Base-by-base conservation (phyloP, 192 early-diverging fungal genomes). In the Ambispora gerdemannii region DNA sequence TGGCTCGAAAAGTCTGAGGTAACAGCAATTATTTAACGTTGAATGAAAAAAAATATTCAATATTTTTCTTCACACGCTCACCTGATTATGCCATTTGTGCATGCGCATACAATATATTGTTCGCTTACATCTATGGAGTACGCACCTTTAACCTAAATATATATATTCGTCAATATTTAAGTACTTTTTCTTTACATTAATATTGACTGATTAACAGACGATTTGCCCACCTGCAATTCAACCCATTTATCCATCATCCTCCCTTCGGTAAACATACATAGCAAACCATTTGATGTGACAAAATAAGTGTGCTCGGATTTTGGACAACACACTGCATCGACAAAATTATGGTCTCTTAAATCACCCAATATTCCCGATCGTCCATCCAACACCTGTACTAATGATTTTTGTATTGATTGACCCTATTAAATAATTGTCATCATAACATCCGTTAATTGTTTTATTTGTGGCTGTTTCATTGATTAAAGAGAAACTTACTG, bases 181-280 rank as follows among this genome's bases (percentile, higher is more conserved):
- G n/a, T n/a, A n/a, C n/a, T n/a, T n/a, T n/a, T n/a, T n/a, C n/a
- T n/a, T n/a, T n/a, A n/a, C n/a, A n/a, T n/a, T n/a, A n/a, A n/a
- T n/a, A n/a, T n/a, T n/a, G n/a, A n/a, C n/a, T n/a, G n/a, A n/a
- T n/a, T n/a, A n/a, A n/a, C n/a, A n/a, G n/a, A n/a, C n/a, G n/a
- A n/a, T n/a, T 43, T n/a, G 71, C 71, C 62, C 51, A 90, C 89
- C 78, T 89, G 87, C 35, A 92, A 75, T 73, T 92, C 83, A n/a
- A 92, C 83, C 92, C 92, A 93, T 74, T 90, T 92, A 63, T 91
- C 89, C 75, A 92, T 76, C 11, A 81, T 74, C 36, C 87, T 74
- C 1, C 74, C 78, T 43, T 88, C 83, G 31, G 84, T 82, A 49
- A 93, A 90, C 31, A 87, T 69, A 38, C 89, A 83, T 22, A 93